Conservation (phyloP, 1,284 basidiomycete species). For the Cryptococcus depauperatus region DNA sequence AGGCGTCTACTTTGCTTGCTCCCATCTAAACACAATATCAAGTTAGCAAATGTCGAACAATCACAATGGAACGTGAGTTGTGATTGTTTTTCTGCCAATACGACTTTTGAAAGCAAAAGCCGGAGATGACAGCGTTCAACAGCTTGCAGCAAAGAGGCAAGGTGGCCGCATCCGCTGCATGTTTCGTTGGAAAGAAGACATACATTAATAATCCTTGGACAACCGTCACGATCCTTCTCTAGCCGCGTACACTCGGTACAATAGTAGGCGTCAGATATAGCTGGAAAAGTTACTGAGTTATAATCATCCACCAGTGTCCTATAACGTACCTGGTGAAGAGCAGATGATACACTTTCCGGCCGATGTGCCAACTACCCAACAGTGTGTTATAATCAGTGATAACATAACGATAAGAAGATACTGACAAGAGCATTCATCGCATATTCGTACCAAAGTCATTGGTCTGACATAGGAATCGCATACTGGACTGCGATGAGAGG, state of each 20-base stretch:
- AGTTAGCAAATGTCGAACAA: background rate
- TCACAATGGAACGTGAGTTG: background rate
- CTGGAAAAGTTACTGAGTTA: constrained; percentile 50
- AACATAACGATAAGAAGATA: constrained; percentile 2
- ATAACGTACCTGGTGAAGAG: constrained; percentile 67
- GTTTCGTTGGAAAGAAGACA: constrained; percentile 9
- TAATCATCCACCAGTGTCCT: background rate
- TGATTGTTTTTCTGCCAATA: too few species aligned
- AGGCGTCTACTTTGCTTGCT: constrained; percentile 41
- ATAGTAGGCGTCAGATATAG: constrained; percentile 95
- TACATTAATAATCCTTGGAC: constrained; percentile 92
- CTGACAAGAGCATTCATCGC: constrained; percentile 91
- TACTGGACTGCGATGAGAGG: constrained; percentile 61
- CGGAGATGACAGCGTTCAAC: too few species aligned
- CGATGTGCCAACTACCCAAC: constrained; percentile 65
- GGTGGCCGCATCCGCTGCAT: too few species aligned
- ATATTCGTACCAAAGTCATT: constrained; percentile 93
- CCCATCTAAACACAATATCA: constrained; percentile 27
- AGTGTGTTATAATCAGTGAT: background rate
- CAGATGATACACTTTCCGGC: constrained; percentile 97
- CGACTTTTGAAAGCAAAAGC: too few species aligned
- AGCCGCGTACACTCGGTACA: constrained; percentile 92
- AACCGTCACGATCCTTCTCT: constrained; percentile 97
- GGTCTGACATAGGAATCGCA: constrained; percentile 99
- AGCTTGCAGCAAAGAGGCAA: too few species aligned